These are phyloP conservation scores for Sclerospora graminicola DNA, from an alignment of 352 stramenopile species.

Conservation along the genomic window DNA sequence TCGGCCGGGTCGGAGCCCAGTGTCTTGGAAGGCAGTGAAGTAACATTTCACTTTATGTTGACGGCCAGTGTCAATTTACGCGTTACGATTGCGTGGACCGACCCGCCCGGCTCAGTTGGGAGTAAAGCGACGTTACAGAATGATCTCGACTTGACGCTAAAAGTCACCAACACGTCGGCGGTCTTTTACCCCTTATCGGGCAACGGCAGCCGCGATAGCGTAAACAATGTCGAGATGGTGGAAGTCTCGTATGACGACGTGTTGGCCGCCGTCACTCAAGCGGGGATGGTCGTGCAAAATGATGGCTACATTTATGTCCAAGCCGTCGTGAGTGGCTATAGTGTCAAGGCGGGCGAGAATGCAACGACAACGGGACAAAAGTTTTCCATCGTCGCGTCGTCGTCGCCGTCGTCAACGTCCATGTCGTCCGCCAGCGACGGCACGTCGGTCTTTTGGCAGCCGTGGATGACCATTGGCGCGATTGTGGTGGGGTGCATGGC, in stretches of 20 bases:
- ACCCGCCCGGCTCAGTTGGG: constrained; percentile 45
- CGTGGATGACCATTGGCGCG: constrained; percentile 64
- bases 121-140: constrained; percentile 51
- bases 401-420: constrained; percentile 34
- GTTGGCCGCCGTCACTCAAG: constrained; percentile 19
- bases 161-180: constrained; percentile 34
- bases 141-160: constrained; percentile 56
- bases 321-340: constrained; percentile 45
- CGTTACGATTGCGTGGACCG: constrained; percentile 63
- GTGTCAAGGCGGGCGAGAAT: constrained; percentile 48
- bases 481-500: constrained; percentile 14
- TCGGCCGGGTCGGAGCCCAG: constrained; percentile 38
- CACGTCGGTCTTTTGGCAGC: constrained; percentile 41
- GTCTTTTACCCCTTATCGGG: constrained; percentile 53
- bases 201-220: constrained; percentile 41
- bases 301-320: constrained; percentile 43
- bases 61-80: constrained; percentile 41
- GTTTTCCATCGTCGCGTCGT: constrained; percentile 74
- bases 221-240: constrained; percentile 80
- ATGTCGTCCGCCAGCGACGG: constrained; percentile 6
- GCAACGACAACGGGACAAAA: constrained; percentile 35
- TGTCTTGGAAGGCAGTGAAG: constrained; percentile 34
- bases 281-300: constrained; percentile 16
- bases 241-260: constrained; percentile 49
- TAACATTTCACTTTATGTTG: constrained; percentile 49